Evolutionary conservation across 179 eudicot genomes (phyloP), one percentile per base, ranked within the genome.

Genomic region (Nepenthes alata): DNA sequence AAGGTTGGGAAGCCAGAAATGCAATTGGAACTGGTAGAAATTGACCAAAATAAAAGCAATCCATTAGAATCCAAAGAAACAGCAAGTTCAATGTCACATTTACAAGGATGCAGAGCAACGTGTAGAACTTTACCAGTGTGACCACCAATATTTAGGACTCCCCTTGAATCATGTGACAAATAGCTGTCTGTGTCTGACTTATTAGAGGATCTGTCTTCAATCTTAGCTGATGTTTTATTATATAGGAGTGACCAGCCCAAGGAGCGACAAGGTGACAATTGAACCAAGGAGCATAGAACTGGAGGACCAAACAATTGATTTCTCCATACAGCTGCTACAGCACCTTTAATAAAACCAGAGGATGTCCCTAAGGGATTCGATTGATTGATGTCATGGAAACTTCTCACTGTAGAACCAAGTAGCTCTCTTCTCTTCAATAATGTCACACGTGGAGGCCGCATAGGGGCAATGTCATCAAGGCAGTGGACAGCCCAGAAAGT

Each of bases 401-500:
- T 58, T 62, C 55, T 72, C 60, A 48, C 11, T 61, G 69, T 66
- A 68, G 77, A 47, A 67, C 61, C 78, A 47, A 16, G 44, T 53
- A 83, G 25, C 47, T 87, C 83, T 47, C 62, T 70, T 72, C 72
- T 80, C 82, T 82, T 83, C 95, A 91, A 90, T 67, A 87, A 78
- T 11, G 91, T 83, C 70, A 85, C 85, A 66, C 96, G 85, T 41
- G 96, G 99, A 69, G 77, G 80, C 67, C 96, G 78, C 82, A 85
- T 62, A 15, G 96, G 96, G 39, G 83, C 68, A 70, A 81, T 61
- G 64, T 90, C 96, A 79, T 94, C 99, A 59, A 94, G 90, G 70
- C 96, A 94, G 51, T 94, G 99, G 62, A 90, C 74, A 41, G 96
- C 91, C 99, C 99, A 94, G 55, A 87, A 66, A 6, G 96, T 80